Conservation (phyloP, 2,329 filamentous ascomycete genomes). For the Pestalotiopsis sp. region DNA sequence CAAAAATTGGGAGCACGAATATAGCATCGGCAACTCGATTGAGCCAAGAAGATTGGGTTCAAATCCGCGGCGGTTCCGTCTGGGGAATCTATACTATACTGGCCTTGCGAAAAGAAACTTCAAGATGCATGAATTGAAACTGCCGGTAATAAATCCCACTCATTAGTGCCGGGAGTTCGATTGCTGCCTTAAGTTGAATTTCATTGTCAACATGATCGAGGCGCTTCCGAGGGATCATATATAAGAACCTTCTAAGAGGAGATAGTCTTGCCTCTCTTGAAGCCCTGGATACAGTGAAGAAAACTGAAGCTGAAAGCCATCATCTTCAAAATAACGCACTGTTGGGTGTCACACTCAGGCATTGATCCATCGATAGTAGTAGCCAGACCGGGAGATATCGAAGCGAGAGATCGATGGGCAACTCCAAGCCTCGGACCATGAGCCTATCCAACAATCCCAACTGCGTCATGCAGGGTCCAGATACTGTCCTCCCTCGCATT, state of each 20-base stretch:
- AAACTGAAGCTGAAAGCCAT: neutral
- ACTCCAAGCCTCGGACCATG: neutral
- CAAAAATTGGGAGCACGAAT: neutral
- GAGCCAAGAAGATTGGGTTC: neutral
- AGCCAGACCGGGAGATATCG: conserved; percentile 2
- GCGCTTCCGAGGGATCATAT: neutral
- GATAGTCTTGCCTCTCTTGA: too few relatives aligned
- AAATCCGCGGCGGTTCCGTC: neutral
- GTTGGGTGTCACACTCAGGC: neutral
- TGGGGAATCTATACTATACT: neutral
- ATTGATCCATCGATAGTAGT: neutral
- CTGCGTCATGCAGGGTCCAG: conserved; percentile 10
- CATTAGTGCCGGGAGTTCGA: neutral
- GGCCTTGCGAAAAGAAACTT: neutral
- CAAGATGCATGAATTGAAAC: neutral
- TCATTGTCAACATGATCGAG: neutral
- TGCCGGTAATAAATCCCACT: neutral
- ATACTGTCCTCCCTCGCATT: neutral
- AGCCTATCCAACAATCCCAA: neutral
- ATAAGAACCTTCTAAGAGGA: neutral
- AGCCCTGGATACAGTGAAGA: too few relatives aligned
- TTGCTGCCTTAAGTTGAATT: neutral
- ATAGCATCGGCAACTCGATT: neutral
- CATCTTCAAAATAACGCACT: neutral
- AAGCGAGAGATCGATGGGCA: neutral